These are phyloP conservation scores for Tetraselmis chui DNA, from an alignment of 139 green algal species.

Conservation along the genomic window DNA sequence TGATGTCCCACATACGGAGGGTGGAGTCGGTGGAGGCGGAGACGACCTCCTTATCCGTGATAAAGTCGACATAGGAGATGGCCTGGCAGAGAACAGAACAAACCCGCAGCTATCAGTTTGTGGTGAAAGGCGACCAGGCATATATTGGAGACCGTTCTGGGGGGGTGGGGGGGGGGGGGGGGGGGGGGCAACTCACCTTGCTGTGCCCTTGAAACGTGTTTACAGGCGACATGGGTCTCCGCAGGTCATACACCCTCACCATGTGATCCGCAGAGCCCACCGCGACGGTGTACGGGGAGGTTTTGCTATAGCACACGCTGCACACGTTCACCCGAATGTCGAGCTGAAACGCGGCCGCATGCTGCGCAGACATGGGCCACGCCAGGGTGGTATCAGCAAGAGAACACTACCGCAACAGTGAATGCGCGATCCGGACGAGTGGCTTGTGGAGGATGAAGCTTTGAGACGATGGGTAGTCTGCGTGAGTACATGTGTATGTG, in stretches of 20 bases:
- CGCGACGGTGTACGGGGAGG: conserved; percentile 59
- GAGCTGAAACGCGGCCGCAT: neutral
- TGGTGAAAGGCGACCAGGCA: no score
- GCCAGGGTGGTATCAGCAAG: no score
- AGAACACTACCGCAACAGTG: no score
- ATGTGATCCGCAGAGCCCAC: conserved; percentile 72
- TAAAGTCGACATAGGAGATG: conserved; percentile 9
- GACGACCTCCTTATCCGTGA: neutral
- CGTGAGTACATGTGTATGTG: no score
- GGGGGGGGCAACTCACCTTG: conserved; percentile 10
- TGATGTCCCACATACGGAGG: neutral
- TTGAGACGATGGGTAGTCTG: no score
- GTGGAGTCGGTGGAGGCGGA: conserved; percentile 7
- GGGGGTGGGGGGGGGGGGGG: neutral
- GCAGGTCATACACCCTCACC: conserved; percentile 76
- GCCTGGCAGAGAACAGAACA: neutral
- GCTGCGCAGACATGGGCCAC: neutral
- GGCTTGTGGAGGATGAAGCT: no score
- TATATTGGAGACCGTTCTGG: no score
- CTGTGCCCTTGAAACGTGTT: neutral
- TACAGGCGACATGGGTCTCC: conserved; percentile 8
- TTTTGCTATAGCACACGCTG: conserved; percentile 71
- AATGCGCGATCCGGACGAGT: no score
- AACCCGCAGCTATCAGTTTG: no score
- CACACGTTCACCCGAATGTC: conserved; percentile 52